Evolutionary conservation across 768 basidiomycete species (phyloP), one percentile per base, ranked within the genome.

Genomic region (Rhodotorula taiwanensis): DNA sequence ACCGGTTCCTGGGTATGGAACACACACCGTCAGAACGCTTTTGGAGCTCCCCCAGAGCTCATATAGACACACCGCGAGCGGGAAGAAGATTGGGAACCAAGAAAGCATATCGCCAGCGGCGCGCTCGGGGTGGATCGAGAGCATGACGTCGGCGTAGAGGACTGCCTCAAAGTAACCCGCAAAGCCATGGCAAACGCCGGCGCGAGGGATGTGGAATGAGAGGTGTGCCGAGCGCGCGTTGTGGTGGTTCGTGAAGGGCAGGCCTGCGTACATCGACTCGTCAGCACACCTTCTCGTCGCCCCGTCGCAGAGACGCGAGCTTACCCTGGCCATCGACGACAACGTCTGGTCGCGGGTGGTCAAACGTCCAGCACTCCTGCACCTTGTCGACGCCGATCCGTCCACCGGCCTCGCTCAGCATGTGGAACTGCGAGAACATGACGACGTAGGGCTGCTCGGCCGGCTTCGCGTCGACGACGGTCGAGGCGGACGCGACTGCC

Each of bases 21-120:
- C 28, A 16, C 28, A 28, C 5, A 30, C 10, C 14, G 28, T 51
- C 30, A 33, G 31, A 4, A 5, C 21, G 14, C 10, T 9, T 39
- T 39, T 39, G 10, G 36, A 39, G 10, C 36, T 10, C 16, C 16
- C 36, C 36, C 36, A 9, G 16, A 9, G 36, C 10, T 16, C 10
- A 39, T 39, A 16, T 16, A 25, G 14, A 75, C 83, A 34, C 62
- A 87, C 92, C 76, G 84, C 87, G 74, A 98, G 83, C 4, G 95
- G 95, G 77, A 99, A 94, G 78, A 90, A 95, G 25, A 97, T 77
- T 0, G 95, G 95, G 78, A 99, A 99, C 95, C 95, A 99, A 74
- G 93, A 97, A 71, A 98, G 80, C 95, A 99, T 99, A 70, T 98
- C 86, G 50, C 83, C 80, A 31, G 89, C 86, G 74, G 87, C 89